Evolutionary conservation across 768 basidiomycete species (phyloP), one percentile per base, ranked within the genome.

Genomic region (Kwoniella sp.): DNA sequence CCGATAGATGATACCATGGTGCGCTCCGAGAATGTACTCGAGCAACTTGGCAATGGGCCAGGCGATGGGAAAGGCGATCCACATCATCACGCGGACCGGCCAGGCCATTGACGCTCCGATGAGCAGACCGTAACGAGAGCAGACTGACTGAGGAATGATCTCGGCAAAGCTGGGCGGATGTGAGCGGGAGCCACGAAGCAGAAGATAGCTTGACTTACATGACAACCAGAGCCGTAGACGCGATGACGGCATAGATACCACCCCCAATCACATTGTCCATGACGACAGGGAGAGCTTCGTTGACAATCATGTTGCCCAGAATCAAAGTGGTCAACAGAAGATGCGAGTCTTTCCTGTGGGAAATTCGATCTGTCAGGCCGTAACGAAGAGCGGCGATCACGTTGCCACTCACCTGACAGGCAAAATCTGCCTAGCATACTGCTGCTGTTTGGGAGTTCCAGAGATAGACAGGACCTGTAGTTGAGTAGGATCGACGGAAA

Each of bases 401-500:
- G 8, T 7, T 38, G 27, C 9, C 22, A 50, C 63, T 47, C 44
- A 65, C 64, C 89, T 84, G 41, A 93, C 84, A 11, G 89, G 89
- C 71, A 84, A 83, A 65, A 92, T 92, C 76, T 86, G 85, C 63
- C 81, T 81, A 7, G 90, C 90, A 57, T 88, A 86, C 53, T 78
- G 77, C 64, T 85, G 82, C 71, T 93, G 90, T 62, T 83, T 79
- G 22, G 85, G 80, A 20, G 86, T 87, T 14, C 90, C 90, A 49
- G 86, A 86, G 55, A 89, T 84, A 58, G 84, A 83, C 19, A 93
- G 76, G 2, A 93, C 90, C 67, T 86, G 84, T 36, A 93, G 81
- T 78, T 91, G 89, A 33, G 89, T 91, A 73, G 87, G 87, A 75
- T 93, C 89, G 71, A 92, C 80, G 62, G 85, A 87, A 86, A 92